phyloP scores from a whole-genome alignment of 2,329 filamentous ascomycete genomes.

The Microdochium paspali region DNA sequence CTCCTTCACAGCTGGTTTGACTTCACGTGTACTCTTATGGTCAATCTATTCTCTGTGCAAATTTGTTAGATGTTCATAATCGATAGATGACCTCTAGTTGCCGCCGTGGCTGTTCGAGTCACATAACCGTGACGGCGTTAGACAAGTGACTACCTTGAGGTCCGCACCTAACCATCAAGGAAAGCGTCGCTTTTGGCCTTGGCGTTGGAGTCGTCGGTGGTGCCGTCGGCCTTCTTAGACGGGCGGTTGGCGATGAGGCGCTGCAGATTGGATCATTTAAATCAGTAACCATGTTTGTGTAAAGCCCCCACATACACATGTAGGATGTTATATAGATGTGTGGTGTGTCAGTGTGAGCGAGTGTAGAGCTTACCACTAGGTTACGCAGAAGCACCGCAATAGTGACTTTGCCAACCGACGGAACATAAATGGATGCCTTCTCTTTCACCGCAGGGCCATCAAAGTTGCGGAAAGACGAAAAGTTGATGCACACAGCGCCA shows the following conservation, averaged over 20 bases:
- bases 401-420: conserved; percentile 94
- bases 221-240: conserved; percentile 24
- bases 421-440: conserved; percentile 93
- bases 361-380: conserved; percentile 63
- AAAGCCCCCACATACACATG: no score
- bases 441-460: conserved; percentile 77
- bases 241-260: conserved; percentile 42
- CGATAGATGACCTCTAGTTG: no score
- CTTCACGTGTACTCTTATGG: no score
- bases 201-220: conserved; percentile 14
- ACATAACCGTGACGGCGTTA: no score
- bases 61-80: no score
- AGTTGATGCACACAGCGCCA: conserved; percentile 97
- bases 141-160: no score
- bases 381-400: conserved; percentile 88
- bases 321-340: no score
- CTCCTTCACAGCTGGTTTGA: no score
- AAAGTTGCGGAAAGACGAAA: conserved; percentile 94
- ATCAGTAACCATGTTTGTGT: no score
- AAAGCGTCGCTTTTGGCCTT: conserved; percentile 22
- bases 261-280: conserved; percentile 22
- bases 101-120: no score
- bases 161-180: conserved; percentile 16
- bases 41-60: no score
- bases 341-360: no score